Base-by-base conservation (phyloP, 1,139 yeast genomes). In the Candida freyschussii region DNA sequence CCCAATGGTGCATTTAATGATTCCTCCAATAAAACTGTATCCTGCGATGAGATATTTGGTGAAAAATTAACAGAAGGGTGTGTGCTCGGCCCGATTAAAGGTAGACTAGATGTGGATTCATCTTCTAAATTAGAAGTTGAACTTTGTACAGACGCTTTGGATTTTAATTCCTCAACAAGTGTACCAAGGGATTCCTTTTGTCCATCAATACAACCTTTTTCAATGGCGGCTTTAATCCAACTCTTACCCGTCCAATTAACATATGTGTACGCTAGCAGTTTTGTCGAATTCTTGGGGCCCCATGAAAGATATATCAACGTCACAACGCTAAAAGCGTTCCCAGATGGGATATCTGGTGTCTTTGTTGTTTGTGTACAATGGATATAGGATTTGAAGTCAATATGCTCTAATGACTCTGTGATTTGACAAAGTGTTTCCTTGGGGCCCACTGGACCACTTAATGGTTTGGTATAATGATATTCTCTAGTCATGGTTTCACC, bases 311-410 rank as follows among this genome's bases (percentile, higher is more conserved):
- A 50, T 17, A 76, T 62, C 35, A 71, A 68, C 1, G 97, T 84
- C 37, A 73, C 71, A 13, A 87, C 81, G 33, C 74, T 68, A 56
- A 91, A 91, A 2, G 89, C 67, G 45, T 70, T 74, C 7, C 98
- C 98, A 40, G 91, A 81, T 1, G 98, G 98, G 13, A 91, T 96
- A 59, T 91, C 96, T 0, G 98, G 98, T 0, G 96, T 85, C 27
- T 69, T 69, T 0, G 95, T 82, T 1, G 70, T 56, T 43, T 83
- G 89, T 15, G 75, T 71, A 3, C 85, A 79, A 26, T 72, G 64
- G 21, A 82, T 72, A 39, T 61, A 67, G 22, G 68, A 60, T 8
- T 75, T 71, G 27, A 78, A 63, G 50, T 84, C 82, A 55, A 67
- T 74, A 30, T 71, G 67, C 30, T 78, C 74, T 21, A 85, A 55